Conservation (phyloP, 805 yeast species). For the Candida pini region DNA sequence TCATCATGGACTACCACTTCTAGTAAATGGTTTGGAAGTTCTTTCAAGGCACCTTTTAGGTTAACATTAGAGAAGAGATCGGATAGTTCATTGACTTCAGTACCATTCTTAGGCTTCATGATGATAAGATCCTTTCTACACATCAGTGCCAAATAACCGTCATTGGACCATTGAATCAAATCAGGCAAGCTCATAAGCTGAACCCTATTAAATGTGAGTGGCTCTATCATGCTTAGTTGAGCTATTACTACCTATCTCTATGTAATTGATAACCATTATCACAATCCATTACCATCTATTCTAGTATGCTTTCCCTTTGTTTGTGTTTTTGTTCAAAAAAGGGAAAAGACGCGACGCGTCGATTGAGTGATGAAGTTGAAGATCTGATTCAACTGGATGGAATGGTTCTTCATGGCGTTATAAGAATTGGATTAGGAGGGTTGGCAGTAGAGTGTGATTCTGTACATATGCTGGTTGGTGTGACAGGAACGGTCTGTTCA, state of each 20-base stretch:
- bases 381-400: no score
- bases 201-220: no score
- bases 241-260: no score
- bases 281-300: no score
- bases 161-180: constrained; percentile 13
- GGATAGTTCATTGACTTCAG: constrained; percentile 4
- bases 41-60: constrained; percentile 10
- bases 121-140: constrained; percentile 11
- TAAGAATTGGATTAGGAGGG: background rate
- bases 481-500: constrained; percentile 63
- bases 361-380: no score
- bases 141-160: constrained; percentile 13
- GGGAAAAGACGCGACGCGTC: no score
- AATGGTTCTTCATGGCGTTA: background rate
- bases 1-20: constrained; percentile 12
- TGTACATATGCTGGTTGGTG: constrained; percentile 62
- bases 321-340: no score
- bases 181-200: constrained; percentile 6
- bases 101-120: constrained; percentile 9
- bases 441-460: background rate
- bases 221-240: no score
- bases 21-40: constrained; percentile 10
- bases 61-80: constrained; percentile 10
- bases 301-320: no score
- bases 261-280: no score